A percentile compares a stretch with the other conserved stretches of the same genome.
Evolutionary conservation across 2,329 filamentous ascomycete species (phyloP).

Genomic region (Leptographium wingfieldii): DNA sequence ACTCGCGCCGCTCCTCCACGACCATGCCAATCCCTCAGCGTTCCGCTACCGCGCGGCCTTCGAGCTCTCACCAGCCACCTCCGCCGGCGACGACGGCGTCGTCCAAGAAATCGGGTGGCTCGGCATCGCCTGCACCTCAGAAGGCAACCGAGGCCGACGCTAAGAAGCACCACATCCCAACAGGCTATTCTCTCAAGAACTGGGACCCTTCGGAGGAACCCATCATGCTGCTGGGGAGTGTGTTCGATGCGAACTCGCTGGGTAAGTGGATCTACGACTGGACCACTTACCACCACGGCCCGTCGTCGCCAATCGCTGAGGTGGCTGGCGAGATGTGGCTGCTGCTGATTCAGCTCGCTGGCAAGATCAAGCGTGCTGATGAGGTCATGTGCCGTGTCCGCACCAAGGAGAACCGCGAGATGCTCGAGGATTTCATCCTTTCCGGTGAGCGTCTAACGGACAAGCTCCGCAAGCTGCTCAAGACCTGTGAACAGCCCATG

Average conservation of each 20-base stretch:
- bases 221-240: slow-evolving; percentile 85
- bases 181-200: slow-evolving; percentile 91
- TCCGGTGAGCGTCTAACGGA: slow-evolving; percentile 77
- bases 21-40: slow-evolving; percentile 29
- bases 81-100: slow-evolving; percentile 7
- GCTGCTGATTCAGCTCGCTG: slow-evolving; percentile 81
- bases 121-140: slow-evolving; percentile 13
- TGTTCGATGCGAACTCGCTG: slow-evolving; percentile 93
- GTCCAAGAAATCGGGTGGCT: slow-evolving; percentile 17
- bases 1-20: slow-evolving; percentile 13
- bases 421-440: slow-evolving; percentile 82
- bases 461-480: slow-evolving; percentile 75
- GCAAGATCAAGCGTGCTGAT: slow-evolving; percentile 85
- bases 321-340: slow-evolving; percentile 94
- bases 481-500: slow-evolving; percentile 90
- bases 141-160: slow-evolving; percentile 49
- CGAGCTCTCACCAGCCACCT: slow-evolving; percentile 28
- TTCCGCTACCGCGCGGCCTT: slow-evolving; percentile 38
- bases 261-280: slow-evolving; percentile 99
- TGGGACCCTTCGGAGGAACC: slow-evolving; percentile 94
- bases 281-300: slow-evolving; percentile 83
- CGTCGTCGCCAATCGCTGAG: slow-evolving; percentile 72
- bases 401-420: slow-evolving; percentile 58
- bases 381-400: slow-evolving; percentile 64
- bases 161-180: slow-evolving; percentile 60